These are phyloP conservation scores for Dysphania ambrosioides DNA, from an alignment of 148 eudicot genomes.

Conservation along the genomic window DNA sequence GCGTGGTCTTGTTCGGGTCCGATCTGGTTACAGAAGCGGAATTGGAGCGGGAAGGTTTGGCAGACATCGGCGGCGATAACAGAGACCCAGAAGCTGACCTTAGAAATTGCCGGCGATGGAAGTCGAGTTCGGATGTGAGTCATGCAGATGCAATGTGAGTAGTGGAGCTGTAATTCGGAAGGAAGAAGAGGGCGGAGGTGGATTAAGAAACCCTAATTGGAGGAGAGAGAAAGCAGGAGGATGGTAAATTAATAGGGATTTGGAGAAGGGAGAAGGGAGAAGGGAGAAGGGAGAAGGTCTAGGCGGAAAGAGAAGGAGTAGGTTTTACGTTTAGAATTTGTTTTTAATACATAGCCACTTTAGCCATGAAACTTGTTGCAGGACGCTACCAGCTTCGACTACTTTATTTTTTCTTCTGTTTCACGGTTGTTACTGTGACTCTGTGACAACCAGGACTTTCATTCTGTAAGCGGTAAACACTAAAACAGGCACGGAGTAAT, in stretches of 20 bases:
- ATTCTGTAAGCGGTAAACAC: too few relatives aligned
- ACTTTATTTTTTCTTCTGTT: too few relatives aligned
- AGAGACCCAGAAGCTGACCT: conserved; percentile 1
- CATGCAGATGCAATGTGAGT: conserved; percentile 24
- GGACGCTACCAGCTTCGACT: too few relatives aligned
- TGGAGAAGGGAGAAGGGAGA: background rate
- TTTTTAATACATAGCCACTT: too few relatives aligned
- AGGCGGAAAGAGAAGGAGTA: conserved; percentile 18
- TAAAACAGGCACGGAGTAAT: too few relatives aligned
- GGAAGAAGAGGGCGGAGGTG: background rate
- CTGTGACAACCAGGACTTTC: too few relatives aligned
- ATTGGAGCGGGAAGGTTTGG: conserved; percentile 27
- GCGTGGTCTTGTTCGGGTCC: conserved; percentile 24
- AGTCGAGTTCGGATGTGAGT: background rate
- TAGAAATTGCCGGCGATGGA: conserved; percentile 1
- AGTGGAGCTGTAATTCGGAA: background rate
- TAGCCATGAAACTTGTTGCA: too few relatives aligned
- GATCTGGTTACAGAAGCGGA: conserved; percentile 29
- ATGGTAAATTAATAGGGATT: conserved; percentile 1
- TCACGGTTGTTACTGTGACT: too few relatives aligned
- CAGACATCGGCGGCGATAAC: conserved; percentile 27
- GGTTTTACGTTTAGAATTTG: conserved; percentile 31
- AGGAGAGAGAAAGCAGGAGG: background rate
- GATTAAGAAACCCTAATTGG: conserved; percentile 25
- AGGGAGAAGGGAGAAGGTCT: background rate